Percentiles rank a stretch among this genome's conserved stretches.
These are phyloP conservation scores for Linnemannia hyalina DNA, from an alignment of 192 early-diverging fungal species.

Conservation along the genomic window DNA sequence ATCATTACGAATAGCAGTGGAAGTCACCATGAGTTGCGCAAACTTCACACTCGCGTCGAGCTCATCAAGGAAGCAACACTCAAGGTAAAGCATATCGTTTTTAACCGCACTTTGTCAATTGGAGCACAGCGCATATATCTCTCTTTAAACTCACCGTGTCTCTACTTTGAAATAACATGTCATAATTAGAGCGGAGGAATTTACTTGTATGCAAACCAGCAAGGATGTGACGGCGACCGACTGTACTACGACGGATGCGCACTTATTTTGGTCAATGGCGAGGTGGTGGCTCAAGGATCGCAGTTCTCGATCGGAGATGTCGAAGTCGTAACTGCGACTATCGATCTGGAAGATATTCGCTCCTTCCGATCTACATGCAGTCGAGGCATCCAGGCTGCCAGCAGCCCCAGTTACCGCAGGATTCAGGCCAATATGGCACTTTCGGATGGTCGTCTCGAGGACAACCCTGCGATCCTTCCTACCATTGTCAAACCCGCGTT, in stretches of 20 bases:
- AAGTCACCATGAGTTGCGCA: constrained; percentile 96
- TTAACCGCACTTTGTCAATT: neutral
- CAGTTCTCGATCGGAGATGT: constrained; percentile 97
- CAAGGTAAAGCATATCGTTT: constrained; percentile 67
- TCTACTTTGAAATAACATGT: neutral
- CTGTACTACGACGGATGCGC: constrained; percentile 97
- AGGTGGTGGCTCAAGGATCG: constrained; percentile 86
- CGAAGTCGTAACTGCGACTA: constrained; percentile 92
- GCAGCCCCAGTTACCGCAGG: constrained; percentile 73
- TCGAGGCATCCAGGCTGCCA: constrained; percentile 85
- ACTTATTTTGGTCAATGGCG: constrained; percentile 92
- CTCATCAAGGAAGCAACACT: constrained; percentile 91
- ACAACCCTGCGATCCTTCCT: constrained; percentile 60
- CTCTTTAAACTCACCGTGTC: neutral
- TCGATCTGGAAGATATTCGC: constrained; percentile 92
- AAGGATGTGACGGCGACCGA: constrained; percentile 98
- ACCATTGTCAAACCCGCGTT: constrained; percentile 58
- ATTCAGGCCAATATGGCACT: constrained; percentile 72
- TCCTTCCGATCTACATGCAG: constrained; percentile 80
- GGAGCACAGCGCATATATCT: neutral
- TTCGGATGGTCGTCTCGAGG: constrained; percentile 57
- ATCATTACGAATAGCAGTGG: constrained; percentile 97
- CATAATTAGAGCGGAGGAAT: constrained; percentile 84
- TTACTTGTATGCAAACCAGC: constrained; percentile 96
- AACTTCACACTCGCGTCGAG: constrained; percentile 88